Conservation (phyloP, 208 protist genomes). For the Acanthamoeba lenticulata region DNA sequence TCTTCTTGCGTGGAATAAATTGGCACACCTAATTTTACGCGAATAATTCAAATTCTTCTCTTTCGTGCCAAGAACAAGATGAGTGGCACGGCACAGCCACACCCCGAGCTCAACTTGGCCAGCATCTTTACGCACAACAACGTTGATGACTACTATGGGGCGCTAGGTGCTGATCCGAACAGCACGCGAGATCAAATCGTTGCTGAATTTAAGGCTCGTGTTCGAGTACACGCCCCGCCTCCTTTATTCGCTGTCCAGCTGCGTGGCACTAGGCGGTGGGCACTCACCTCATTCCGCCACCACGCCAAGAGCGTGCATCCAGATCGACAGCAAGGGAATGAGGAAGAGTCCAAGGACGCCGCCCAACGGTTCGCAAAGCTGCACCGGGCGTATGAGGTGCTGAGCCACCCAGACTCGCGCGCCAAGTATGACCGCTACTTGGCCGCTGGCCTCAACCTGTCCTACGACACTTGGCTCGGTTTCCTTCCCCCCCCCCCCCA, state of each 20-base stretch:
- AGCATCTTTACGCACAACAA: neutral
- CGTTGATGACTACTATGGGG: neutral
- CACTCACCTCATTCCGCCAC: neutral
- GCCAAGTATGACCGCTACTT: conserved; percentile 50
- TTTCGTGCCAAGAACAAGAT: neutral
- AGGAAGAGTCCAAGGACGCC: neutral
- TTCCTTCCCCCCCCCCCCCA: no score
- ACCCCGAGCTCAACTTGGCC: neutral
- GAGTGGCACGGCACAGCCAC: neutral
- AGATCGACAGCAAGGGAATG: neutral
- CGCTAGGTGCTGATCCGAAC: neutral
- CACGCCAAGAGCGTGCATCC: neutral
- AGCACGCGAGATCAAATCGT: conserved; percentile 36
- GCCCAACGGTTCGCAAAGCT: neutral
- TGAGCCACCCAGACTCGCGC: conserved; percentile 18
- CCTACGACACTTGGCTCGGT: conserved; percentile 51
- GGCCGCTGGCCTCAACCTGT: conserved; percentile 13
- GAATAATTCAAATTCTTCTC: neutral
- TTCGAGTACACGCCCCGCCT: neutral
- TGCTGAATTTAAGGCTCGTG: conserved; percentile 28
- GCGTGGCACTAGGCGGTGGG: neutral
- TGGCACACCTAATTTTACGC: no score
- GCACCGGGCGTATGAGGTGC: conserved; percentile 37
- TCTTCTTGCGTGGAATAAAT: no score
- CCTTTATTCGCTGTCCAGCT: neutral